Base-by-base conservation (phyloP, 768 basidiomycete genomes). In the Hericium coralloides region DNA sequence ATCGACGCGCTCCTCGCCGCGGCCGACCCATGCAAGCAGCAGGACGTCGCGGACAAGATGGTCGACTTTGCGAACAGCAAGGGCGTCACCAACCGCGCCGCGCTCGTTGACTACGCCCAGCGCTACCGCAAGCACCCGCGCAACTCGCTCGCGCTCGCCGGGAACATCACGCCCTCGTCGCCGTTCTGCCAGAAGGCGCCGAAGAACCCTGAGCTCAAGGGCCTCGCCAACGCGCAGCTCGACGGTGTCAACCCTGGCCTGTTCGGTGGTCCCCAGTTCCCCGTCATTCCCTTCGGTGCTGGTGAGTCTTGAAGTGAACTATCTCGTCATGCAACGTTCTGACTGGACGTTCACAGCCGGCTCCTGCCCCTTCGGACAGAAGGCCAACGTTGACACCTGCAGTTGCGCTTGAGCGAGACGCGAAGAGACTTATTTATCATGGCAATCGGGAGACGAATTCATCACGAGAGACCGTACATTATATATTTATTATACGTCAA, bases 151-250 rank as follows among this genome's bases (percentile, higher is more conserved):
- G 64, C 73, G 55, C 69, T 79, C 52, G 64, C 72, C 26, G 78
- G 76, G 26, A 31, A 31, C 20, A 68, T 76, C 45, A 63, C 72
- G 31, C 78, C 77, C 6, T 75, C 76, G n/a, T 76, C 74, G 12
- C 70, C 73, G 18, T 83, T 80, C 70, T 83, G 81, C 66, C 75
- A 77, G 67, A 76, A 69, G 53, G 75, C 79, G 0, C 79, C 81
- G n/a, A 73, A 71, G 62, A 81, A 82, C 57, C 9, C 72, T 3
- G 71, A 79, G 59, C 72, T 83, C 23, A 71, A 73, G 49, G 79
- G 79, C 1, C 66, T 82, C 12, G 76, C 76, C n/a, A 79, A 82
- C 60, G 76, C 73, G 15, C 80, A 82, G 63, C 79, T 82, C 54
- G 73, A 74, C n/a, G 75, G 73, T 45, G 81, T 81, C 52, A 73